phyloP scores from a whole-genome alignment of 2,329 filamentous ascomycete genomes.

The Pseudophaeomoniella oleicola region DNA sequence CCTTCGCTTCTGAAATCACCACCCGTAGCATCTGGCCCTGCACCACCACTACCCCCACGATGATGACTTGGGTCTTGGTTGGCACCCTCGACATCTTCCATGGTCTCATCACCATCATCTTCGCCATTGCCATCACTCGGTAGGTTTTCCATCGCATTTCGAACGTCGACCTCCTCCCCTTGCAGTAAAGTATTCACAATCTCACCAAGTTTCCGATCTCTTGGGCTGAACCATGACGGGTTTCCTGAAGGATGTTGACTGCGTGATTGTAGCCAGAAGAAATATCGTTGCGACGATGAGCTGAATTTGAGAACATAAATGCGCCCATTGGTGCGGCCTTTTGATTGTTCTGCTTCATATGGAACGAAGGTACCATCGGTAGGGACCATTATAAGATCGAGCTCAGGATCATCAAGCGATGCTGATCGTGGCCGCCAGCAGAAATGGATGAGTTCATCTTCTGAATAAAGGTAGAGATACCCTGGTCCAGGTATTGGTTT shows the following conservation, averaged over 20 bases:
- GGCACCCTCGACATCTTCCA: constrained; percentile 58
- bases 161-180: constrained; percentile 75
- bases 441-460: constrained; percentile 93
- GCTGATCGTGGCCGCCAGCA: constrained; percentile 81
- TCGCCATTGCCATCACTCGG: constrained; percentile 35
- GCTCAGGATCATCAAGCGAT: constrained; percentile 55
- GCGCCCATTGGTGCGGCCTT: constrained; percentile 61
- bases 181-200: constrained; percentile 74
- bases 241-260: constrained; percentile 59
- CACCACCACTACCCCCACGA: constrained; percentile 58
- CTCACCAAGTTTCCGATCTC: constrained; percentile 75
- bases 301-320: constrained; percentile 89
- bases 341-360: constrained; percentile 52
- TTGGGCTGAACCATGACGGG: constrained; percentile 64
- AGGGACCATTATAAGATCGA: constrained; percentile 90
- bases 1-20: constrained; percentile 88
- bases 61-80: constrained; percentile 44
- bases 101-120: constrained; percentile 55
- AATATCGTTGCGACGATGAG: constrained; percentile 76
- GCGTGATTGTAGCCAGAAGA: constrained; percentile 96
- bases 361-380: constrained; percentile 75
- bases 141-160: constrained; percentile 53
- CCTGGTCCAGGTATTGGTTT: constrained; percentile 59
- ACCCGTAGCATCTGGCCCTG: constrained; percentile 73
- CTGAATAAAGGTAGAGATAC: constrained; percentile 82